Evolutionary conservation across 371 early-diverging fungal genomes (phyloP).

Genomic region (Actinomortierella wolfii): DNA sequence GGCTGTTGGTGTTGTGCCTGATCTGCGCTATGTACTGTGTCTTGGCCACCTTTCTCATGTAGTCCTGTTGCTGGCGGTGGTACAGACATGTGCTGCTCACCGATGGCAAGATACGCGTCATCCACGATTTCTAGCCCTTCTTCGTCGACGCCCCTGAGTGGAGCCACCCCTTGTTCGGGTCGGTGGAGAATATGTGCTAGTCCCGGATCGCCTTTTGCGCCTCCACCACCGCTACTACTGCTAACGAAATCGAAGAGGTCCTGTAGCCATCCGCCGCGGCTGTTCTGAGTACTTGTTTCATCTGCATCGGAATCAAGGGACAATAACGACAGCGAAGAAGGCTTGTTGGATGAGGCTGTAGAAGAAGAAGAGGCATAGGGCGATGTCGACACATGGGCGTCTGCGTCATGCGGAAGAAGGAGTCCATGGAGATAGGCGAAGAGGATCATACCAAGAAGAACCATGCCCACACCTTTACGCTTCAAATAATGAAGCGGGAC

Average conservation of each 20-base stretch:
- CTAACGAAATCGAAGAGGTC: neutral
- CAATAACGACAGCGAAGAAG: neutral
- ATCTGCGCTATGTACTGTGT: neutral
- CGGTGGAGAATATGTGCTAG: constrained; percentile 13
- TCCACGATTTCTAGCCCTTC: constrained; percentile 20
- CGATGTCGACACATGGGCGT: neutral
- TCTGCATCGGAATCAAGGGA: neutral
- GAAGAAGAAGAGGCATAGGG: neutral
- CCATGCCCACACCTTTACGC: constrained; percentile 14
- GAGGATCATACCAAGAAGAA: constrained; percentile 18
- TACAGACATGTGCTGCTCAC: too few relatives aligned
- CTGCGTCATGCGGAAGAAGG: too few relatives aligned
- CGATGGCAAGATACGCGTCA: constrained; percentile 2
- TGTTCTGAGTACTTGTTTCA: neutral
- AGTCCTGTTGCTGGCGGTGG: too few relatives aligned
- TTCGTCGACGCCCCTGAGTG: constrained; percentile 19
- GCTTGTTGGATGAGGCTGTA: too few relatives aligned
- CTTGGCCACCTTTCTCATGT: too few relatives aligned
- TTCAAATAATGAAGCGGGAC: constrained; percentile 20
- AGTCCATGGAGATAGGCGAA: constrained; percentile 16
- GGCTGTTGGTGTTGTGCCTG: neutral
- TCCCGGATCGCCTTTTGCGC: neutral
- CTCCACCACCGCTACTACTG: neutral
- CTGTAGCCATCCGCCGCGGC: neutral
- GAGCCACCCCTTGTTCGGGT: constrained; percentile 17